Conservation (phyloP, 2,329 filamentous ascomycete species). For the Daldinia sp. region DNA sequence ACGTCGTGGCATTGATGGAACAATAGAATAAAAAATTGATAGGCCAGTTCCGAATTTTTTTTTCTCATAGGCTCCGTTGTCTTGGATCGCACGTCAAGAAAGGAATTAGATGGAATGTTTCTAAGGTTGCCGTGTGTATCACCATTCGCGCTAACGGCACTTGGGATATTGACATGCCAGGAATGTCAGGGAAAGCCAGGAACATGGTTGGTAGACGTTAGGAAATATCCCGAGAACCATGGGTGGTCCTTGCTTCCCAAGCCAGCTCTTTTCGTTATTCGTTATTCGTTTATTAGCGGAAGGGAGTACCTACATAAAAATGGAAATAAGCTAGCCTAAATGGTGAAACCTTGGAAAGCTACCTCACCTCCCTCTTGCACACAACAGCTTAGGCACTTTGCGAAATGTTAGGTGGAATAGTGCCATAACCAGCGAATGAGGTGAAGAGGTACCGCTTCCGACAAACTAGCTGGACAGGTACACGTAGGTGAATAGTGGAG, state of each 20-base stretch:
- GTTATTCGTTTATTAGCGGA: not conserved
- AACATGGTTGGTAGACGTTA: slow-evolving; percentile 37
- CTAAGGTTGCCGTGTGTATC: slow-evolving; percentile 26
- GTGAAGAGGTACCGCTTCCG: slow-evolving; percentile 32
- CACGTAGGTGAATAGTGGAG: slow-evolving; percentile 39
- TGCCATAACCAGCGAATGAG: slow-evolving; percentile 26
- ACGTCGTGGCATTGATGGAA: slow-evolving; percentile 37
- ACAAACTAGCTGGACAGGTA: slow-evolving; percentile 37
- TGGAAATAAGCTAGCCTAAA: slow-evolving; percentile 14
- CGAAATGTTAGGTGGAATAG: slow-evolving; percentile 25
- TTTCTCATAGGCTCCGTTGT: slow-evolving; percentile 19
- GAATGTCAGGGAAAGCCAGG: slow-evolving; percentile 15
- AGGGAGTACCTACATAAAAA: slow-evolving; percentile 4
- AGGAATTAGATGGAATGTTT: slow-evolving; percentile 40
- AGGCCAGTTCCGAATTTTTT: slow-evolving; percentile 11
- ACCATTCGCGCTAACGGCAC: slow-evolving; percentile 41
- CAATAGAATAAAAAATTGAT: not conserved
- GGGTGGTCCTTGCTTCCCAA: slow-evolving; percentile 28
- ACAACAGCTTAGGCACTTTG: slow-evolving; percentile 6
- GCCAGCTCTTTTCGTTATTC: not conserved
- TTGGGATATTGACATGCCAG: slow-evolving; percentile 32
- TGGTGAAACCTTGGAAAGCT: slow-evolving; percentile 31
- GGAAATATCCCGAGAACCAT: slow-evolving; percentile 35
- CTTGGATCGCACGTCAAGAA: slow-evolving; percentile 31
- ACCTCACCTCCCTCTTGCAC: slow-evolving; percentile 13